phyloP scores from a whole-genome alignment of 1,284 basidiomycete species.

The Porodaedalea pini region DNA sequence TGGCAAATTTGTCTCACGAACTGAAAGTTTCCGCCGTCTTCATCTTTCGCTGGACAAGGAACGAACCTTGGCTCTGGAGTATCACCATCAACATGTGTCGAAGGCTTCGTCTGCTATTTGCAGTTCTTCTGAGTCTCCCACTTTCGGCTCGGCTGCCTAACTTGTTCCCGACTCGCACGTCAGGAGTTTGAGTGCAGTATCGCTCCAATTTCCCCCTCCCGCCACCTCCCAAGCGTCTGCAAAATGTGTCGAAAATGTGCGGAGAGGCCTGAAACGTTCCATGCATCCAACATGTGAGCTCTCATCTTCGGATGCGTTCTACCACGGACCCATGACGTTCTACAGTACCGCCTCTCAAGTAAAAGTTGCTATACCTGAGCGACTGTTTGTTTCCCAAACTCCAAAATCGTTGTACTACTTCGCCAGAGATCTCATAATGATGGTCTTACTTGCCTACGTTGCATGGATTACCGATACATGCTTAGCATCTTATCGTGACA shows the following conservation, averaged over 20 bases:
- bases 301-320: neutral
- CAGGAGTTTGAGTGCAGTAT: no score
- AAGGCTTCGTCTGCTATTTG: no score
- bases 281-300: neutral
- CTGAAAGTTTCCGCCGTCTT: no score
- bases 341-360: constrained; percentile 40
- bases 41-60: no score
- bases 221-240: neutral
- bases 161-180: no score
- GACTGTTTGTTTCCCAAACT: constrained; percentile 70
- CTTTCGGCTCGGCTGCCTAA: no score
- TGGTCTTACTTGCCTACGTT: constrained; percentile 55
- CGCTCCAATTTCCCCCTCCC: no score
- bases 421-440: constrained; percentile 51
- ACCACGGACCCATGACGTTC: neutral
- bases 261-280: neutral
- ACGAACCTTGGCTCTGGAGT: no score
- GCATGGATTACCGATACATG: constrained; percentile 55
- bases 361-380: constrained; percentile 49
- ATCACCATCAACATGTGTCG: no score
- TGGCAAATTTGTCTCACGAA: no score
- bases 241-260: neutral
- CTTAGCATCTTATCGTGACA: constrained; percentile 29
- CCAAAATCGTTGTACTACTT: constrained; percentile 57
- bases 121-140: no score